Base-by-base conservation (phyloP, 306 rosid genomes). In the Cucurbita ficifolia region DNA sequence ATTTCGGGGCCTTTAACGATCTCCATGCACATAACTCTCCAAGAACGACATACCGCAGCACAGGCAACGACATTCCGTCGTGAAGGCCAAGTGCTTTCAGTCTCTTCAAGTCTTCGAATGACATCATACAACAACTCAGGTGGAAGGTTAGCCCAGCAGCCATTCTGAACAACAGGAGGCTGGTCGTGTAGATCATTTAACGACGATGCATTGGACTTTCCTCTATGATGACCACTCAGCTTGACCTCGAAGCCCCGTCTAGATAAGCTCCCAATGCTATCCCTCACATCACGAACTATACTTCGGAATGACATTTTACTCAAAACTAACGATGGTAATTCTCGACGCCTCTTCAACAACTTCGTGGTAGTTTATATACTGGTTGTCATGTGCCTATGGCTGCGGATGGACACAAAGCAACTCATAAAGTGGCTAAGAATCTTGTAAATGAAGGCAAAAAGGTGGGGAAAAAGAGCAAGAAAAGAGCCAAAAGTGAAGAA, bases 21-120 rank as follows among this genome's bases (percentile, higher is more conserved):
- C 83, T 92, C 96, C 84, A 84, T 85, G 87, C 98, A 90, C 88
- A 88, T 90, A 63, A 88, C 91, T 84, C 98, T 85, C 97, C 98
- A 92, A 29, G 98, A 84, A 58, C 88, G 89, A 78, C 98, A 92
- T 40, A 92, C 98, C 0, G 86, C 90, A 75, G 95, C 92, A 72
- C 97, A 92, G 0, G 92, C 87, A 75, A 92, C 92, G 16, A 92
- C 92, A 48, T 92, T 75, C 77, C 80, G 88, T 22, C 98, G 95
- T 33, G 87, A 53, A 73, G 98, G 98, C 98, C 98, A 92, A 0
- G 87, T 60, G 76, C 85, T 84, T 87, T 92, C 98, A 76, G 89
- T 88, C 65, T 84, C 92, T 79, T 92, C 98, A 82, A 92, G 87
- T 78, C 98, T 81, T 60, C 83, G 88, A 40, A 92, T 83, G 63